These are phyloP conservation scores for Paramecium bursaria DNA, from an alignment of 73 alveolate species.

Conservation along the genomic window DNA sequence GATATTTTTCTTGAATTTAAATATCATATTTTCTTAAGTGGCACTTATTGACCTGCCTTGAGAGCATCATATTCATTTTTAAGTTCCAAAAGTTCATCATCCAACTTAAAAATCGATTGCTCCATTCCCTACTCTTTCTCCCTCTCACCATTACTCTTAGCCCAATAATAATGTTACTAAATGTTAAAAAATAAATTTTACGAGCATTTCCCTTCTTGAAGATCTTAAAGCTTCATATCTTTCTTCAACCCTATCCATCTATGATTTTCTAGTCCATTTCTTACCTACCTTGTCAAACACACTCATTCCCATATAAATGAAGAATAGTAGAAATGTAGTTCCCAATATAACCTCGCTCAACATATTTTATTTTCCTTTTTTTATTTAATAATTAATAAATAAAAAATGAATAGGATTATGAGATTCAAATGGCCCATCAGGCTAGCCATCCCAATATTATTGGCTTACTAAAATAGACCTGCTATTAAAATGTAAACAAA, in stretches of 20 bases:
- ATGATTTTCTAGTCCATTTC: constrained; percentile 1
- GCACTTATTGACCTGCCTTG: constrained; percentile 28
- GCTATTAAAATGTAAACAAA: no score
- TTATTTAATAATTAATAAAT: constrained; percentile 14
- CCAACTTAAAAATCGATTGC: constrained; percentile 38
- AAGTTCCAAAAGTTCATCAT: constrained; percentile 50
- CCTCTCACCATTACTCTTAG: constrained; percentile 9
- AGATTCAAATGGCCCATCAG: no score
- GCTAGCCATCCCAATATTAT: no score
- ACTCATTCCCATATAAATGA: constrained; percentile 32
- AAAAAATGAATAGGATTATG: no score
- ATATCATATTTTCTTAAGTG: constrained; percentile 42
- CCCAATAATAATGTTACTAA: constrained; percentile 59
- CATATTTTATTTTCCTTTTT: constrained; percentile 37
- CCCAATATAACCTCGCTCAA: constrained; percentile 34
- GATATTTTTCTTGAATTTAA: no score
- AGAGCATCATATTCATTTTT: constrained; percentile 38
- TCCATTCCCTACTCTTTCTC: constrained; percentile 29
- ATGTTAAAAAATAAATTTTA: neutral
- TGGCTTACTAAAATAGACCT: no score
- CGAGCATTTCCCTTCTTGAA: constrained; percentile 45
- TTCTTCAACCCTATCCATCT: neutral
- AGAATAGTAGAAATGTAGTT: neutral
- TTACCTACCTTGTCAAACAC: neutral
- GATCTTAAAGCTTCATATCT: constrained; percentile 26